phyloP scores from a whole-genome alignment of 495 filamentous ascomycete genomes.

The Aspergillus biplanus region DNA sequence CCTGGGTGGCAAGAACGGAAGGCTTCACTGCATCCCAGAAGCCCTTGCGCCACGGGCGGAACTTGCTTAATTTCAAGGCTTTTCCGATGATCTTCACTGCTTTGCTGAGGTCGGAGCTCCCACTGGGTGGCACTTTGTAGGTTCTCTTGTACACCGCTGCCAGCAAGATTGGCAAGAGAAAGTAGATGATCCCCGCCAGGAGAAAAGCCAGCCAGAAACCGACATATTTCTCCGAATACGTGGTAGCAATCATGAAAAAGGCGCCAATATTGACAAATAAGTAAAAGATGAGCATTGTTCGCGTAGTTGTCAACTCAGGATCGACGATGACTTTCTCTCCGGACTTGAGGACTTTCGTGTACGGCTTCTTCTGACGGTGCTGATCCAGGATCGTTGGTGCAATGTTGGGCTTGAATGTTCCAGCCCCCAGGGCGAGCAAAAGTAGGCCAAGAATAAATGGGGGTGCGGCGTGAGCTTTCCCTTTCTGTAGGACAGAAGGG shows the following conservation, averaged over 20 bases:
- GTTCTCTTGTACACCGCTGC: constrained; percentile 50
- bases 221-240: constrained; percentile 45
- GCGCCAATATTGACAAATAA: constrained; percentile 43
- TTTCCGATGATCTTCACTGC: constrained; percentile 57
- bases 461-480: constrained; percentile 47
- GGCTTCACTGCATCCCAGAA: constrained; percentile 72
- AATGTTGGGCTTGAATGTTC: constrained; percentile 48
- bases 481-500: constrained; percentile 59
- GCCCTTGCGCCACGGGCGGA: constrained; percentile 56
- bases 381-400: constrained; percentile 43
- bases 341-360: constrained; percentile 37
- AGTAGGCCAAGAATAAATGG: constrained; percentile 62
- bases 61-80: constrained; percentile 59
- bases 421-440: constrained; percentile 39
- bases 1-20: constrained; percentile 53
- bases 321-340: constrained; percentile 48
- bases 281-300: constrained; percentile 44
- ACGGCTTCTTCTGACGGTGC: constrained; percentile 31
- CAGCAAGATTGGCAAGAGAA: constrained; percentile 56
- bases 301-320: constrained; percentile 36
- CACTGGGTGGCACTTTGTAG: constrained; percentile 52
- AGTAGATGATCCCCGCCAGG: constrained; percentile 50
- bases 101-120: constrained; percentile 53
- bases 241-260: constrained; percentile 42
- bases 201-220: constrained; percentile 44